Percentiles rank a stretch among this genome's conserved stretches.
These are phyloP conservation scores for Protomyces lactucae-debilis DNA, from an alignment of 1,139 yeast genomes.

Conservation along the genomic window DNA sequence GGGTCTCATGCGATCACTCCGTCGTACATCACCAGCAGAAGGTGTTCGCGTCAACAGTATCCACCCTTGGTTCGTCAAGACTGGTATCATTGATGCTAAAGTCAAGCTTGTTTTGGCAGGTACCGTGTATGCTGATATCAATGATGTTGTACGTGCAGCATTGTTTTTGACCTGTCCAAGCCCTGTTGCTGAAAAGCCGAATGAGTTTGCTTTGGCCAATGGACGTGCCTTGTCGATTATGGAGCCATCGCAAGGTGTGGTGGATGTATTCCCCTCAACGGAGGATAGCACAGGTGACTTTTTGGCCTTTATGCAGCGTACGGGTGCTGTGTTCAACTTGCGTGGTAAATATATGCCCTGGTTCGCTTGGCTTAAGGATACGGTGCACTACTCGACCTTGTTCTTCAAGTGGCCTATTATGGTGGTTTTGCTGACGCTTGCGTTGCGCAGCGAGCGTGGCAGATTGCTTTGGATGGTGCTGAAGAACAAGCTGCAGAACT, in stretches of 20 bases:
- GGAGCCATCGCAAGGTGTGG: slow-evolving; percentile 8
- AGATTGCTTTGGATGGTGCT: neutral
- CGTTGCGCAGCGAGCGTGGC: neutral
- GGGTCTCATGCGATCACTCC: slow-evolving; percentile 21
- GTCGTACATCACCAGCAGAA: slow-evolving; percentile 19
- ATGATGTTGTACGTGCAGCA: slow-evolving; percentile 20
- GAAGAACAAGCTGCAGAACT: neutral
- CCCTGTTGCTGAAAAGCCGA: neutral
- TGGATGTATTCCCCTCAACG: slow-evolving; percentile 6
- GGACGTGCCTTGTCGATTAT: slow-evolving; percentile 21
- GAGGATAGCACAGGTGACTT: slow-evolving; percentile 17
- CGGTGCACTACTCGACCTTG: neutral
- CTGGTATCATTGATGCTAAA: slow-evolving; percentile 23
- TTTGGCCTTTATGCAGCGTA: slow-evolving; percentile 16
- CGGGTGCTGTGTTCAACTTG: neutral
- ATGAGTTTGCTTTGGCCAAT: neutral
- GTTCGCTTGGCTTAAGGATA: neutral
- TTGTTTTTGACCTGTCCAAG: slow-evolving; percentile 5
- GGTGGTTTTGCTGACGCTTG: neutral
- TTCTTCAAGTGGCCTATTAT: neutral
- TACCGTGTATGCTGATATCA: slow-evolving; percentile 9
- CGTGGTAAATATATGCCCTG: neutral
- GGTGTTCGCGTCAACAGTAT: slow-evolving; percentile 22
- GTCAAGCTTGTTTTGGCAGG: slow-evolving; percentile 23
- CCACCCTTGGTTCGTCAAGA: slow-evolving; percentile 27